These are phyloP conservation scores for Nevesoporus exiguus DNA, from an alignment of 768 basidiomycete species.

Conservation along the genomic window DNA sequence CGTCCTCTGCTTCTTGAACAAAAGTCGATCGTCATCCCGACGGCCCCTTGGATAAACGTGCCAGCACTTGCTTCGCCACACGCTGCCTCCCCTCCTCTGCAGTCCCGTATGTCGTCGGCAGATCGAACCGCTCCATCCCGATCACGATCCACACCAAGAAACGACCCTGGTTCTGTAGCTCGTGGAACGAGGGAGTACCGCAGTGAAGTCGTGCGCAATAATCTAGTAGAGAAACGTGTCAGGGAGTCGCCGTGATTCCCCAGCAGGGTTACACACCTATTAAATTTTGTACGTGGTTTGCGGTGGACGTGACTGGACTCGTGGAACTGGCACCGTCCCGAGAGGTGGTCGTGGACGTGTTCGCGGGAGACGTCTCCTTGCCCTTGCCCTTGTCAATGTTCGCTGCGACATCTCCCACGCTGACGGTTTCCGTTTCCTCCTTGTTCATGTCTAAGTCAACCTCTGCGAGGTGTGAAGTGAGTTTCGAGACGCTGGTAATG, in stretches of 20 bases:
- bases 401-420: background rate
- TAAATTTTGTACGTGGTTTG: slow-evolving; percentile 16
- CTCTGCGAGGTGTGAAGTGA: background rate
- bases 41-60: slow-evolving; percentile 31
- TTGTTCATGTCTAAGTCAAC: background rate
- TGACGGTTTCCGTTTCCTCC: background rate
- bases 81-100: slow-evolving; percentile 40
- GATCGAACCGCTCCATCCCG: slow-evolving; percentile 41
- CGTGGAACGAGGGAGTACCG: slow-evolving; percentile 34
- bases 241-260: background rate
- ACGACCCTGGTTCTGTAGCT: slow-evolving; percentile 17
- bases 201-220: slow-evolving; percentile 15
- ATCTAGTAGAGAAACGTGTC: slow-evolving; percentile 10
- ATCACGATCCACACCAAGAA: slow-evolving; percentile 49
- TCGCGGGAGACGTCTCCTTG: slow-evolving; percentile 4
- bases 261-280: slow-evolving; percentile 6
- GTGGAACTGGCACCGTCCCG: background rate
- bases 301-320: too few relatives aligned
- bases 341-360: background rate
- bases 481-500: background rate
- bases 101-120: slow-evolving; percentile 38
- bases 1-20: too few relatives aligned
- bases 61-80: slow-evolving; percentile 44
- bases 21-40: background rate
- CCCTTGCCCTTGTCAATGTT: slow-evolving; percentile 8